Evolutionary conservation across 2,329 filamentous ascomycete genomes (phyloP), one percentile per base, ranked within the genome.

Genomic region (Apiospora aurea): DNA sequence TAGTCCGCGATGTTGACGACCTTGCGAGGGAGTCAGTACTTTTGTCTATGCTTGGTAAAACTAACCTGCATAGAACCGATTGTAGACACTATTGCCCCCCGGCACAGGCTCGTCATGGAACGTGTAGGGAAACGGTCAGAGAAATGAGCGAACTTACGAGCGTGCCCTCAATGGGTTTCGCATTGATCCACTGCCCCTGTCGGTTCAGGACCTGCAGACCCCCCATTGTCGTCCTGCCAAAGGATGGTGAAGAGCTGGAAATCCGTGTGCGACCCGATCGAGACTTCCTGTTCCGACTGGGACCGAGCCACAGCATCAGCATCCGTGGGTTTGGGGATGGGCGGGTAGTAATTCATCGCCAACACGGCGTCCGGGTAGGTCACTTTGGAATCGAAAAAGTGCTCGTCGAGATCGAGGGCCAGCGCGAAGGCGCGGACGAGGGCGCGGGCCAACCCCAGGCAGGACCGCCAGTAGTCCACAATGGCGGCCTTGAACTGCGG

Each of bases 161-260:
- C 10, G 83, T 83, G 0, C 82, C 83, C 13, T 81, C 78, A 8
- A 85, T 78, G 0, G 84, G 84, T 38, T 80, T 79, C 8, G 83
- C 85, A 67, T 84, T 80, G 24, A 86, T 80, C 85, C 84, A 86
- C 34, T 81, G 78, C 0, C 84, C 85, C 5, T 81, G 78, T 43
- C 84, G 84, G 70, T 83, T 85, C 10, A 87, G 77, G 0, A 86
- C 85, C 73, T 87, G 83, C 4, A 87, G 77, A 0, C 85, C 85
- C 0, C 0, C 83, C 84, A 1, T 79, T 79, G 5, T 78, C 71
- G 68, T 86, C 85, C 68, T 86, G 85, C 14, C 83, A 81, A 1
- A 87, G 79, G 70, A 86, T 85, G 0, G 85, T 87, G 71, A 87
- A 84, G 71, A 84, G 85, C 67, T 85, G 82, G 43, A 85, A 84